Evolutionary conservation across 2,329 filamentous ascomycete species (phyloP).

Genomic region (Mycosphaerella arachidis): DNA sequence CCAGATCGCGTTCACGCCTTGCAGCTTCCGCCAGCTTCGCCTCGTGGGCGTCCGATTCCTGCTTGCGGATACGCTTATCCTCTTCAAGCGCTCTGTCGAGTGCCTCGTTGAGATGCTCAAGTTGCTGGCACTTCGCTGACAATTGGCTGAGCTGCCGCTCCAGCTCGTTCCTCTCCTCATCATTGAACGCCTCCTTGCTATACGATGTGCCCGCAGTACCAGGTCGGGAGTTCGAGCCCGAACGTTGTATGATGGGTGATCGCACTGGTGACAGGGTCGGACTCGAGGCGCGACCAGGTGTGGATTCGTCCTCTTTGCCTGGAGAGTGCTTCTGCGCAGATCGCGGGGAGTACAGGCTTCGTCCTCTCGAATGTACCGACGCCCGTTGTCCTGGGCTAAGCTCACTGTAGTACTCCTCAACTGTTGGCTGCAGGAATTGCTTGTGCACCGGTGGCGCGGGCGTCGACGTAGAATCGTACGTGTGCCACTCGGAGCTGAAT

Average conservation of each 20-base stretch:
- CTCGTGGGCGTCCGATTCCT: conserved; percentile 20
- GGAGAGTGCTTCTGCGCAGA: conserved; percentile 1
- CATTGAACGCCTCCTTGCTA: conserved; percentile 6
- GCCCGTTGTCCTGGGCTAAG: conserved; percentile 26
- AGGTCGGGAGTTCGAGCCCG: conserved; percentile 1
- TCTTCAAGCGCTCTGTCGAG: conserved; percentile 25
- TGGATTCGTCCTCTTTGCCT: conserved; percentile 14
- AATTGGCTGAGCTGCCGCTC: conserved; percentile 23
- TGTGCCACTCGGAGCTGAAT: conserved; percentile 30
- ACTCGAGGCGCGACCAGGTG: conserved; percentile 28
- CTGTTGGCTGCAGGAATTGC: conserved; percentile 31
- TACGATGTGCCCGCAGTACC: background rate
- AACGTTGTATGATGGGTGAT: conserved; percentile 23
- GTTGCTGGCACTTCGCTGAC: conserved; percentile 24
- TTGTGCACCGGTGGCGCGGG: conserved; percentile 26
- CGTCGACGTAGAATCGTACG: conserved; percentile 26
- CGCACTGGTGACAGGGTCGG: conserved; percentile 28
- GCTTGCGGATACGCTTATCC: conserved; percentile 21
- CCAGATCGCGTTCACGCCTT: conserved; percentile 21
- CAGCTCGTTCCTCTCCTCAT: conserved; percentile 17
- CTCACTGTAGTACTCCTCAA: conserved; percentile 34
- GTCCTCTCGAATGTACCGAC: conserved; percentile 10
- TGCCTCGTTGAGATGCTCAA: conserved; percentile 26
- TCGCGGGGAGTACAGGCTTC: background rate
- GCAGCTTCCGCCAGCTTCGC: conserved; percentile 16